Conservation (phyloP, 805 yeast genomes). For the Saccharomycopsis sp. region DNA sequence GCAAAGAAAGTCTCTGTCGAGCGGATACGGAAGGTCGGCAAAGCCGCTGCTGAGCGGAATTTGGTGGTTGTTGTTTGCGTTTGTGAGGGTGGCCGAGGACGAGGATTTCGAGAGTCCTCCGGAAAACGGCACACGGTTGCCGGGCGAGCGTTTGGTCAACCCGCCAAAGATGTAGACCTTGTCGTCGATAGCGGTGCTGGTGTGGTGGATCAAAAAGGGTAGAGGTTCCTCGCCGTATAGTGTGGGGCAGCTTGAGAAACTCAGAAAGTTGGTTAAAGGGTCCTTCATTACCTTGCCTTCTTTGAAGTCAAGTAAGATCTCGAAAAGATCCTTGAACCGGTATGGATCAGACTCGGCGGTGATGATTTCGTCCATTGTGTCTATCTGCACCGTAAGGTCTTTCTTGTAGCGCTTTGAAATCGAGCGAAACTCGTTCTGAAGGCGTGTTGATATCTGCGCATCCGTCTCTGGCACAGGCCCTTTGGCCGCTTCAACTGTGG, state of each 20-base stretch:
- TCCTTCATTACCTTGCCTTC: no score
- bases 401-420: no score
- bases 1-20: slow-evolving; percentile 34
- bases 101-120: not conserved
- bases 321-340: no score
- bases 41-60: slow-evolving; percentile 32
- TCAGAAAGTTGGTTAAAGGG: slow-evolving; percentile 6
- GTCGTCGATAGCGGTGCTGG: slow-evolving; percentile 34
- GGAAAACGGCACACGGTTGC: not conserved
- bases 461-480: no score
- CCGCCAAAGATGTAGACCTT: slow-evolving; percentile 43
- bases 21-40: slow-evolving; percentile 41
- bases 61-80: slow-evolving; percentile 25
- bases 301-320: no score
- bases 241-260: slow-evolving; percentile 25
- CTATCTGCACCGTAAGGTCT: no score
- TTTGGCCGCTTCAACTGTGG: no score
- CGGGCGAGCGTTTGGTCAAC: not conserved
- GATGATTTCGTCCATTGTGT: no score
- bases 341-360: no score
- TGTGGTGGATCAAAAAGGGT: slow-evolving; percentile 40
- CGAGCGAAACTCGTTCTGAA: no score
- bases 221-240: slow-evolving; percentile 34
- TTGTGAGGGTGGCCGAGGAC: slow-evolving; percentile 26
- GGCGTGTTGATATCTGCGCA: no score